These are phyloP conservation scores for Jimgerdemannia lactiflua DNA, from an alignment of 192 early-diverging fungal genomes.

Conservation along the genomic window DNA sequence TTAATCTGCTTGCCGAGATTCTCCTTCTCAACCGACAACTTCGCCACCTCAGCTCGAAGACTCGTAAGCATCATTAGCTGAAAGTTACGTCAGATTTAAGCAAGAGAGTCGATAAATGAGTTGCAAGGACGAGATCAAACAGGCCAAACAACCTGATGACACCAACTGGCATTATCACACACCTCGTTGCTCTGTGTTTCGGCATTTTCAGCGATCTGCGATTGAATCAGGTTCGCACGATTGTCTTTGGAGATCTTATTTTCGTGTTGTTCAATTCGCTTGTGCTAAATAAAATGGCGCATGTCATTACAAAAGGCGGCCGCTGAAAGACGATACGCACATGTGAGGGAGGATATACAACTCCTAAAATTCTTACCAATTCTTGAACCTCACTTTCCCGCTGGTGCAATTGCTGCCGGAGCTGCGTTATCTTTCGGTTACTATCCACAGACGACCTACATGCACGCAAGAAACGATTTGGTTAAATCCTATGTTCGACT, in stretches of 20 bases:
- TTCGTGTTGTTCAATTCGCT: neutral
- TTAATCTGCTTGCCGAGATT: neutral
- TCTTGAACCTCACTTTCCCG: neutral
- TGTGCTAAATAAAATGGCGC: neutral
- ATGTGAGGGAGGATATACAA: neutral
- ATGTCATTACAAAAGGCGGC: neutral
- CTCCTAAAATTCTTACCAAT: neutral
- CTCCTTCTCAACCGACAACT: neutral
- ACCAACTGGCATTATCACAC: too few species aligned
- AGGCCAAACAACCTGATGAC: too few species aligned
- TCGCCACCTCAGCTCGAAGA: neutral
- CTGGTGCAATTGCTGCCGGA: neutral
- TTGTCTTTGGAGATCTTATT: neutral
- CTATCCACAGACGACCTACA: neutral
- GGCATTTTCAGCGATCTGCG: neutral
- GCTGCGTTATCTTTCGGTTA: neutral
- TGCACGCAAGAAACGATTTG: neutral
- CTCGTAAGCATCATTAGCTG: neutral
- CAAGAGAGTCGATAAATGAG: neutral
- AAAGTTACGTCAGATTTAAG: neutral
- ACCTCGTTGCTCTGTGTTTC: neutral
- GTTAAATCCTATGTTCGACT: neutral
- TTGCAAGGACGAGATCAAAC: too few species aligned
- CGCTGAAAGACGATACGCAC: neutral
- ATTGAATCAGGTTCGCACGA: neutral